These are phyloP conservation scores for Blakeslea trispora DNA, from an alignment of 371 early-diverging fungal genomes.

Conservation along the genomic window DNA sequence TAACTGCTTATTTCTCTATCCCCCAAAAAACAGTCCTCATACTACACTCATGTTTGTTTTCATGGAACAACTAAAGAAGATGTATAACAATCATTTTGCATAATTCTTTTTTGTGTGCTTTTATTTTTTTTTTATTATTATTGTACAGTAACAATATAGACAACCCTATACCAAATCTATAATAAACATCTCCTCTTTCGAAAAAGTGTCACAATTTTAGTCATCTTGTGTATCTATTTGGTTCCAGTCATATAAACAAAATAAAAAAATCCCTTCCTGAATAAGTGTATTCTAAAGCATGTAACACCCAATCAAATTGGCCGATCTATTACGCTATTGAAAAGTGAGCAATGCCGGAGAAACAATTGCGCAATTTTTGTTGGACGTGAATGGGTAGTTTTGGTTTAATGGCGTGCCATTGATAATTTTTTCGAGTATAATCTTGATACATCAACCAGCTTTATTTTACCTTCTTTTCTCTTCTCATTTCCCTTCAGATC, in stretches of 20 bases:
- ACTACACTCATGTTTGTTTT: constrained; percentile 94
- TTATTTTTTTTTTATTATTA: not conserved
- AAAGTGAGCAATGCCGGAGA: constrained; percentile 27
- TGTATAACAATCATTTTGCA: constrained; percentile 37
- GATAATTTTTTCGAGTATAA: constrained; percentile 5
- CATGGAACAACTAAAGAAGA: constrained; percentile 73
- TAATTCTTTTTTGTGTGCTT: too few relatives aligned
- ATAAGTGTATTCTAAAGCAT: not conserved
- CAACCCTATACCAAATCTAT: not conserved
- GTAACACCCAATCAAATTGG: constrained; percentile 13
- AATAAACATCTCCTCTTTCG: too few relatives aligned
- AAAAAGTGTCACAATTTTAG: too few relatives aligned
- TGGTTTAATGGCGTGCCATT: constrained; percentile 25
- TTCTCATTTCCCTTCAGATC: not conserved
- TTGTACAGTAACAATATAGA: not conserved
- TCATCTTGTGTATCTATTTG: too few relatives aligned
- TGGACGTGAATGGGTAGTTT: constrained; percentile 28
- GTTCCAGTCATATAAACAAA: too few relatives aligned
- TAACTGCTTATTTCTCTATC: constrained; percentile 9
- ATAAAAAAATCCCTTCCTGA: too few relatives aligned
- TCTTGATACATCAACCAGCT: constrained; percentile 2
- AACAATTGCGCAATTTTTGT: constrained; percentile 40
- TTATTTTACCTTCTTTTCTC: constrained; percentile 8
- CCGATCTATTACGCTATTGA: constrained; percentile 12
- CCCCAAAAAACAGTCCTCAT: constrained; percentile 76